These are phyloP conservation scores for Xylariaceae sp. DNA, from an alignment of 2,329 filamentous ascomycete species.

Conservation along the genomic window DNA sequence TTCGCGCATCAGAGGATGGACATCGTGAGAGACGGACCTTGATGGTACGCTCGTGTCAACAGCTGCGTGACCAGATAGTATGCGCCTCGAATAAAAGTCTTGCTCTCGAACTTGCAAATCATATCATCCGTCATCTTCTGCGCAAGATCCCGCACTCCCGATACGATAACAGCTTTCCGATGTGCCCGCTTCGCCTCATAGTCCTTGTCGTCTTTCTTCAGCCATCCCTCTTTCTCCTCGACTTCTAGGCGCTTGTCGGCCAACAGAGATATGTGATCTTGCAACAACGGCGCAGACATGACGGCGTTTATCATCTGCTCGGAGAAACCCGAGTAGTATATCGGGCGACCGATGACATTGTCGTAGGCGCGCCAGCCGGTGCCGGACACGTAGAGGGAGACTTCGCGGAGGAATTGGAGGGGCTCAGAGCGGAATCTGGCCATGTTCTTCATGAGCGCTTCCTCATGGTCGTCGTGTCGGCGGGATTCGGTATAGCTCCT, in stretches of 20 bases:
- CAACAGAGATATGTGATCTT: constrained; percentile 67
- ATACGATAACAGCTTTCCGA: constrained; percentile 61
- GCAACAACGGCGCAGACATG: constrained; percentile 68
- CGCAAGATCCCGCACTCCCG: constrained; percentile 70
- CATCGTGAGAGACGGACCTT: constrained; percentile 43
- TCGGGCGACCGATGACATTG: constrained; percentile 79
- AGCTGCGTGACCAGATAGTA: constrained; percentile 88
- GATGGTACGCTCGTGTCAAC: constrained; percentile 87
- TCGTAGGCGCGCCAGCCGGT: constrained; percentile 96
- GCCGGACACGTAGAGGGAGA: constrained; percentile 87
- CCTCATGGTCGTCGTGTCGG: constrained; percentile 54
- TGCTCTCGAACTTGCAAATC: constrained; percentile 99
- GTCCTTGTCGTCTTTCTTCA: constrained; percentile 52
- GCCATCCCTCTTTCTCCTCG: constrained; percentile 69
- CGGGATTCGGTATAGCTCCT: constrained; percentile 57
- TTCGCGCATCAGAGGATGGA: neutral
- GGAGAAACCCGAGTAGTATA: constrained; percentile 88
- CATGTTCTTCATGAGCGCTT: constrained; percentile 74
- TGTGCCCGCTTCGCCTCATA: constrained; percentile 48
- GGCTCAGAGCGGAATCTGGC: constrained; percentile 74
- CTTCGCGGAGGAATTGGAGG: constrained; percentile 80
- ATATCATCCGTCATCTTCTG: constrained; percentile 86
- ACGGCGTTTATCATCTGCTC: constrained; percentile 82
- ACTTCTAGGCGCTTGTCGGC: constrained; percentile 68
- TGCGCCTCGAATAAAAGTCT: constrained; percentile 81